phyloP scores from a whole-genome alignment of 1,284 basidiomycete genomes.

The Malassezia equina region DNA sequence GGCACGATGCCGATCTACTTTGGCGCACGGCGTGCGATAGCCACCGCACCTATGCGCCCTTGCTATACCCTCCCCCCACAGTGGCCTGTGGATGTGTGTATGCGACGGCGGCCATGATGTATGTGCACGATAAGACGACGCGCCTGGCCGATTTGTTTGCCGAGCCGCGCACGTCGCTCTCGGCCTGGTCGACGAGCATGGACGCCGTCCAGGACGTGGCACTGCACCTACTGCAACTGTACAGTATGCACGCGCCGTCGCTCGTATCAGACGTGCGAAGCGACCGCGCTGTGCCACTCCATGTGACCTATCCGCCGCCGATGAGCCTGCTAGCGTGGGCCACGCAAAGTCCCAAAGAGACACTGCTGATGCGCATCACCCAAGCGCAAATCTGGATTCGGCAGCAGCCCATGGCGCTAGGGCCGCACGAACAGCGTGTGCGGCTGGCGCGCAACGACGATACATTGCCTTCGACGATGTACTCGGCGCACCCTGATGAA shows the following conservation, averaged over 20 bases:
- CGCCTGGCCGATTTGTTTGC: not conserved
- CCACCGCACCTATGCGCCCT: constrained; percentile 30
- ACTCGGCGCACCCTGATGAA: not conserved
- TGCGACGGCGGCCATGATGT: constrained; percentile 22
- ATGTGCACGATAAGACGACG: not conserved
- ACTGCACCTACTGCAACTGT: not conserved
- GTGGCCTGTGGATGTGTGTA: constrained; percentile 37
- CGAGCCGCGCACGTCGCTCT: constrained; percentile 11
- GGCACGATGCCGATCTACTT: constrained; percentile 21
- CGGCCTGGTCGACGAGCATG: constrained; percentile 2
- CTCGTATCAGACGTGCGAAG: not conserved
- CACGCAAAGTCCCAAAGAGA: not conserved
- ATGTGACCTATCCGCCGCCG: constrained; percentile 13
- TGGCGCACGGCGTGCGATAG: constrained; percentile 42
- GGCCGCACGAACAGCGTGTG: not conserved
- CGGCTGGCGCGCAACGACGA: not conserved
- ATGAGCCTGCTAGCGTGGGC: constrained; percentile 9
- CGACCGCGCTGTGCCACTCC: constrained; percentile 1
- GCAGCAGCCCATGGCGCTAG: not conserved
- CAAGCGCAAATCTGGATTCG: constrained; percentile 9
- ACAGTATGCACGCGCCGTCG: not conserved
- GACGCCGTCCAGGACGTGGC: constrained; percentile 27
- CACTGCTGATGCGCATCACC: constrained; percentile 1
- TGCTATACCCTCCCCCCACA: constrained; percentile 36
- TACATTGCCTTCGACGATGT: constrained; percentile 6